Percentiles rank a stretch among this genome's conserved stretches.
Conservation (phyloP, 192 early-diverging fungal genomes). For the Gamsiella multidivaricata region DNA sequence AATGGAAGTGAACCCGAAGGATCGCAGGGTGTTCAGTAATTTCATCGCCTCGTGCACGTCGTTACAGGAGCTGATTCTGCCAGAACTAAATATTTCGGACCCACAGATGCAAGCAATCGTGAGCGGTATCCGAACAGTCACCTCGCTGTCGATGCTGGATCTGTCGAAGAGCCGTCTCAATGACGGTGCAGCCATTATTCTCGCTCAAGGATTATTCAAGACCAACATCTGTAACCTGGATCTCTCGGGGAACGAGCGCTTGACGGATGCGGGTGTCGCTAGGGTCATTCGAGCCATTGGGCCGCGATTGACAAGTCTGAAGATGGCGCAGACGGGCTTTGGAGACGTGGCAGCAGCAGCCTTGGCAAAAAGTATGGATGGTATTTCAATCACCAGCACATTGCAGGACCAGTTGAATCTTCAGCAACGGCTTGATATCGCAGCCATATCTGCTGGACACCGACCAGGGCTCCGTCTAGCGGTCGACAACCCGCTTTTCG, state of each 20-base stretch:
- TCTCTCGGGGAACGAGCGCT: conserved; percentile 36
- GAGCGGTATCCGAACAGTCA: conserved; percentile 6
- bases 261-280: conserved; percentile 31
- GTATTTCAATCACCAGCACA: conserved; percentile 34
- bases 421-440: conserved; percentile 44
- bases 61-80: conserved; percentile 29
- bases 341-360: conserved; percentile 41
- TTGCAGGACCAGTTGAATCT: conserved; percentile 27
- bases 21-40: conserved; percentile 12
- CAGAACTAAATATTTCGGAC: conserved; percentile 20
- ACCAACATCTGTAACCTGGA: conserved; percentile 41
- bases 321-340: conserved; percentile 52
- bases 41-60: conserved; percentile 31
- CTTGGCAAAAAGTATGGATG: conserved; percentile 49
- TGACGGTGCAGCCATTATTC: conserved; percentile 36
- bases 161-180: conserved; percentile 31
- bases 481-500: background rate
- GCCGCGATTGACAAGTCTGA: conserved; percentile 35
- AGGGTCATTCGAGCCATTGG: conserved; percentile 42
- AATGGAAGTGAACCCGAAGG: conserved; percentile 16
- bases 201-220: conserved; percentile 44
- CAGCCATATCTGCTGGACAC: conserved; percentile 31
- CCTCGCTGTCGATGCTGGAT: conserved; percentile 14
- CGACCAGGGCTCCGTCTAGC: conserved; percentile 28
- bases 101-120: conserved; percentile 35